Evolutionary conservation across 805 yeast species (phyloP), one percentile per base, ranked within the genome.

Genomic region (Suhomyces vadensis): DNA sequence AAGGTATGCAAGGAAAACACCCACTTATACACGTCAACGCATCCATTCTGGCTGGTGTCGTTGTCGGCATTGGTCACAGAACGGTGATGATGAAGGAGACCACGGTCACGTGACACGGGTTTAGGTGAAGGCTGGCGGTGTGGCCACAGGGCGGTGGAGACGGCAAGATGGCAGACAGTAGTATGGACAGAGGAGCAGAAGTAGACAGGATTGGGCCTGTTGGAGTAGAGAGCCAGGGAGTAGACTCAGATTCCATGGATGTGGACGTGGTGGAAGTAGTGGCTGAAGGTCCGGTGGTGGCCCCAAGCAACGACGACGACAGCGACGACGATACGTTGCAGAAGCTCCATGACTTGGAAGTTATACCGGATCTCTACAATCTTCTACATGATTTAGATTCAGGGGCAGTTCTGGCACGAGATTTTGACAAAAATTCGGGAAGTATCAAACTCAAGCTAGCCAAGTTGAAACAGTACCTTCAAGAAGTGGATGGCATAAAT

Each of bases 1-100:
- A 61, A 1, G 75, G 75, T 20, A 74, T 53, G 51, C 82, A 77
- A 5, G 81, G 81, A 7, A 73, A 60, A 49, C 79, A 75, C 10
- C 50, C 25, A 29, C 57, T 46, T 35, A 63, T 23, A 19, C 57
- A 21, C 14, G 60, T 44, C n/a, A 57, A 37, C 16, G 63, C 21
- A 37, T 61, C 62, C 69, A 64, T 64, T 6, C 9, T 8, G 33
- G 20, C 33, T 29, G 33, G 20, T 20, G 9, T 20, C 10, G 19
- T 9, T 13, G 11, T 9, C 5, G 19, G 7, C 4, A n/a, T 14
- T 16, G n/a, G 33, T 20, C 37, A 17, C 24, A 21, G 16, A 14
- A 20, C 14, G 25, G 9, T 20, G 37, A 21, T 9, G 25, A 35
- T 35, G 24, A 19, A 3, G 24, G 37, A 35, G 24, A 19, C 5